phyloP scores from a whole-genome alignment of 345 rosid genomes.

The Eucalyptus regnans region DNA sequence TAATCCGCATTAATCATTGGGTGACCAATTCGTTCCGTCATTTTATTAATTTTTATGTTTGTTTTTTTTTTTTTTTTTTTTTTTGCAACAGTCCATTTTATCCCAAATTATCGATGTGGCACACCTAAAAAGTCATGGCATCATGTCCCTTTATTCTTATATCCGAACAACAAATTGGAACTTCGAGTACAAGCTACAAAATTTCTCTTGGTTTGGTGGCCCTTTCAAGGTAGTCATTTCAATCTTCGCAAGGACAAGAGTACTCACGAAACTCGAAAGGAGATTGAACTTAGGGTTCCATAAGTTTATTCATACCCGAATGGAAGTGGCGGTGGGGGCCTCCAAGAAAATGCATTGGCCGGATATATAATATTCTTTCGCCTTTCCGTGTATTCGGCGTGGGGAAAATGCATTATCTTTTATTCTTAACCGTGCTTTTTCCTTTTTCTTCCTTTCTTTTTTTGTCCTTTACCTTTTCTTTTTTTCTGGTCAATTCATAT shows the following conservation, averaged over 20 bases:
- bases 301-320: neutral
- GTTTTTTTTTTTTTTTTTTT: neutral
- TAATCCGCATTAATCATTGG: fast-evolving
- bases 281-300: neutral
- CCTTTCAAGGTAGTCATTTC: neutral
- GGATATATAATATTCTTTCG: neutral
- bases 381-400: neutral
- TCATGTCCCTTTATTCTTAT: neutral
- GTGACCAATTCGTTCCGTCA: neutral
- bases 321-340: neutral
- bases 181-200: neutral
- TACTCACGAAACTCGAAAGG: neutral
- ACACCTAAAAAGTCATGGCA: neutral
- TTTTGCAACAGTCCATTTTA: neutral
- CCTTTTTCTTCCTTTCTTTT: neutral
- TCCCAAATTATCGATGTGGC: neutral
- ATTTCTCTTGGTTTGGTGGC: neutral
- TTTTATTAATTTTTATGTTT: neutral
- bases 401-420: neutral
- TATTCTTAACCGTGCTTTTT: neutral
- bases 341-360: neutral
- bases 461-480: neutral
- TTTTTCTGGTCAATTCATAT: neutral
- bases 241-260: neutral
- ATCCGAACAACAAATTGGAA: neutral